phyloP scores from a whole-genome alignment of 2,329 filamentous ascomycete species.

The Fusarium sp. region DNA sequence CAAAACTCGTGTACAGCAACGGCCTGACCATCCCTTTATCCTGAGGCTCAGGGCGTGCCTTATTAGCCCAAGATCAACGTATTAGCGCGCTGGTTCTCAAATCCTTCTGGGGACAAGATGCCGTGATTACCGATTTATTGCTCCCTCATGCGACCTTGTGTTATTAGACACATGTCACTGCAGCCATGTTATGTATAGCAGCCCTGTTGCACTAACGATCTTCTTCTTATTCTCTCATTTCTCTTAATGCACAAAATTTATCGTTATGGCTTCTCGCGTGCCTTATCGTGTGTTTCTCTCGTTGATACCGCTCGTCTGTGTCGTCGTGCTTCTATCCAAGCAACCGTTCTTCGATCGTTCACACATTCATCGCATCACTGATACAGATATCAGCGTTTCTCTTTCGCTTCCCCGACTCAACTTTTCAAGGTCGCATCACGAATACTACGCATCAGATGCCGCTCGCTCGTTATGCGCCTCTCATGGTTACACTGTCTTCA shows the following conservation, averaged over 20 bases:
- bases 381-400: conserved; percentile 35
- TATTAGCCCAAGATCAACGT: neutral
- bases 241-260: neutral
- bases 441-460: conserved; percentile 44
- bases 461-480: conserved; percentile 45
- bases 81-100: neutral
- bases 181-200: neutral
- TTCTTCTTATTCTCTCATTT: neutral
- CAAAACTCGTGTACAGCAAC: neutral
- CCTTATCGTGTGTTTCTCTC: conserved; percentile 12
- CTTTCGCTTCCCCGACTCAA: conserved; percentile 38
- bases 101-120: neutral
- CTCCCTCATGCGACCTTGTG: neutral
- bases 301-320: conserved; percentile 12
- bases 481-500: conserved; percentile 47
- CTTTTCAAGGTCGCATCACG: conserved; percentile 35
- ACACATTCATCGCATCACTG: conserved; percentile 29
- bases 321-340: conserved; percentile 25
- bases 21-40: neutral
- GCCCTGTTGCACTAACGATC: neutral
- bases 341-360: conserved; percentile 31
- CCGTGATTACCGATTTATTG: conserved; percentile 6
- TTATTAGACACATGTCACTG: neutral
- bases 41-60: neutral
- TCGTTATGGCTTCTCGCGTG: conserved; percentile 15